These are phyloP conservation scores for Phylloporus sp. DNA, from an alignment of 768 basidiomycete species.

Conservation along the genomic window DNA sequence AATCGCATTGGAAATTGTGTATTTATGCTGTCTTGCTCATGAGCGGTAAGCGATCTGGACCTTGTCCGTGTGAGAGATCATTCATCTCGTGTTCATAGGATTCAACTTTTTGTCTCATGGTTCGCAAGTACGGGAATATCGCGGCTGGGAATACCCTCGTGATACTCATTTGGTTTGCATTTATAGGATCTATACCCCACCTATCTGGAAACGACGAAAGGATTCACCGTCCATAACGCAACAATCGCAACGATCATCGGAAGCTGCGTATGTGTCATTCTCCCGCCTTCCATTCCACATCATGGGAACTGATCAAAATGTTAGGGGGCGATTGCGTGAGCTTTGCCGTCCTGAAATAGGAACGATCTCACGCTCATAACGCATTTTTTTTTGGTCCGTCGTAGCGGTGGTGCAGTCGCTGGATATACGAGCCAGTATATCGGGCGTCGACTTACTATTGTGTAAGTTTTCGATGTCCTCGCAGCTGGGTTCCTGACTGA, in stretches of 20 bases:
- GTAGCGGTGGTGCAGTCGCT: constrained; percentile 60
- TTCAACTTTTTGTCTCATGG: constrained; percentile 80
- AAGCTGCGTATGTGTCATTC: constrained; percentile 46
- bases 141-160: no score
- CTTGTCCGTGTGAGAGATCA: background rate
- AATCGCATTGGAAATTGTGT: constrained; percentile 74
- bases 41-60: constrained; percentile 38
- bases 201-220: constrained; percentile 60
- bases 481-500: background rate
- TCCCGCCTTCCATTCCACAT: background rate
- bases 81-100: constrained; percentile 31
- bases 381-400: background rate
- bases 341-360: constrained; percentile 11
- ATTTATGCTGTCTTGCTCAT: constrained; percentile 82
- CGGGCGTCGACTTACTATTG: constrained; percentile 75
- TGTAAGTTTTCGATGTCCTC: constrained; percentile 24
- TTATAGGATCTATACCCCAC: constrained; percentile 70
- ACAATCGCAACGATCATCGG: constrained; percentile 81
- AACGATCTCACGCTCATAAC: background rate
- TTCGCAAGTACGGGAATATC: constrained; percentile 41
- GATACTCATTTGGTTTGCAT: background rate
- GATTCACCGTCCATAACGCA: constrained; percentile 50
- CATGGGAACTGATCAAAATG: background rate
- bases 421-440: constrained; percentile 70
- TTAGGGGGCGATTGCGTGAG: constrained; percentile 45